Base-by-base conservation (phyloP, 2,329 filamentous ascomycete genomes). In the Ophiobolus disseminans region DNA sequence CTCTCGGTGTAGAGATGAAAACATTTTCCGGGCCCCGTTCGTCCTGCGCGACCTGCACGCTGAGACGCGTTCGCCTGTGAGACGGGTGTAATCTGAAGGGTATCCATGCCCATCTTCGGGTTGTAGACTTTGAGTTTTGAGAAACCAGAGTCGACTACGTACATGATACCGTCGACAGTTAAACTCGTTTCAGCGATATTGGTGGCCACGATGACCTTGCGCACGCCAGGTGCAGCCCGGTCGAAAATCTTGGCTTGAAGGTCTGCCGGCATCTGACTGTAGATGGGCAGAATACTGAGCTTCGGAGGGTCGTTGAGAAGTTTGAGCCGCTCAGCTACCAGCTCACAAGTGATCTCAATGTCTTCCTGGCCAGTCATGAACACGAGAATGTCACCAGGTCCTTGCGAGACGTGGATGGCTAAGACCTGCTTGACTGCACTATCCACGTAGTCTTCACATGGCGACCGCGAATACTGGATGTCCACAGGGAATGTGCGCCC, bases 361-460 rank as follows among this genome's bases (percentile, higher is more conserved):
- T 99, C 94, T 75, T 99, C 95, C 72, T 97, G 94, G 9, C 94
- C 94, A 0, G 95, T 99, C 94, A 99, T 99, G 74, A 99, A 99
- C 7, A 99, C 93, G 7, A 99, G 79, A 46, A 99, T 97, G 74
- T 99, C 94, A 10, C 94, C 94, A 0, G 86, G 76, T 0, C 90
- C 90, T 80, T 97, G 95, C 0, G 92, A 96, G 9, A 99, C 92
- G 65, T 99, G 94, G 41, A 99, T 97, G 1, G 91, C 88, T 37
- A 99, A 81, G 30, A 97, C 90, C 73, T 97, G 94, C 68, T 97
- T 94, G 42, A 99, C 94, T 1, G 95, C 91, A 62, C 91, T 91
- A 66, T 99, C 95, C 22, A 99, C 94, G 62, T 99, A 99, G 70
- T 99, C 94, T 69, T 97, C 94, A 53, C 95, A 95, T 0, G 94